Conservation (phyloP, 257 asterid species). For the Solanum habrochaites region DNA sequence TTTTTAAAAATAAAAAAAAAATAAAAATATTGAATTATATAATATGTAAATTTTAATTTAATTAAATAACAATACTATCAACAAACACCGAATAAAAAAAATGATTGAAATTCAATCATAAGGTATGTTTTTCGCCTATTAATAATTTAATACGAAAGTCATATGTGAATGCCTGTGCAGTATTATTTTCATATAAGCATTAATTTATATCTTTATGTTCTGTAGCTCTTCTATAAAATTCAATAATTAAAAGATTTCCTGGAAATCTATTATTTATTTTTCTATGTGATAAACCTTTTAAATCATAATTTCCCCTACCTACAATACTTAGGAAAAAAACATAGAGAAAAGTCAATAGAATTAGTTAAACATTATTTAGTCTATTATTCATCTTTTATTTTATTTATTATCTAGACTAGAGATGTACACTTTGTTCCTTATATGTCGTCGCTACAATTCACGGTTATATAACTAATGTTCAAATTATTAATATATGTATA, state of each 20-base stretch:
- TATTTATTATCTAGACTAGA: background rate
- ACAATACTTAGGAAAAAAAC: background rate
- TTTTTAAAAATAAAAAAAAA: too few species aligned
- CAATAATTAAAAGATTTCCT: background rate
- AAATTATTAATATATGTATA: too few species aligned
- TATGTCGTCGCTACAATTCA: background rate
- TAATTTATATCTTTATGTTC: background rate
- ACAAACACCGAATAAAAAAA: background rate
- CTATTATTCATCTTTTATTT: background rate
- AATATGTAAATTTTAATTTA: background rate
- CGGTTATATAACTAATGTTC: too few species aligned
- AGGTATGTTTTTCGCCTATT: background rate
- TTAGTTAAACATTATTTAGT: background rate
- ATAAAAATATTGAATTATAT: background rate
- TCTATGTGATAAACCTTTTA: background rate
- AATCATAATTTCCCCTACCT: background rate
- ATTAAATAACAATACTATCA: fast-evolving
- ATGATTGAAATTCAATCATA: background rate
- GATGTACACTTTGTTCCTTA: background rate
- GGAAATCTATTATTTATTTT: background rate
- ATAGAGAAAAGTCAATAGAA: background rate
- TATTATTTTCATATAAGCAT: background rate
- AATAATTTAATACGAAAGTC: background rate
- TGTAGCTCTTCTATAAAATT: background rate
- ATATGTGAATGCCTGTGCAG: background rate